A percentile compares a stretch with the other conserved stretches of the same genome.
Evolutionary conservation across 2,329 filamentous ascomycete species (phyloP).

Genomic region (Acarospora socialis): DNA sequence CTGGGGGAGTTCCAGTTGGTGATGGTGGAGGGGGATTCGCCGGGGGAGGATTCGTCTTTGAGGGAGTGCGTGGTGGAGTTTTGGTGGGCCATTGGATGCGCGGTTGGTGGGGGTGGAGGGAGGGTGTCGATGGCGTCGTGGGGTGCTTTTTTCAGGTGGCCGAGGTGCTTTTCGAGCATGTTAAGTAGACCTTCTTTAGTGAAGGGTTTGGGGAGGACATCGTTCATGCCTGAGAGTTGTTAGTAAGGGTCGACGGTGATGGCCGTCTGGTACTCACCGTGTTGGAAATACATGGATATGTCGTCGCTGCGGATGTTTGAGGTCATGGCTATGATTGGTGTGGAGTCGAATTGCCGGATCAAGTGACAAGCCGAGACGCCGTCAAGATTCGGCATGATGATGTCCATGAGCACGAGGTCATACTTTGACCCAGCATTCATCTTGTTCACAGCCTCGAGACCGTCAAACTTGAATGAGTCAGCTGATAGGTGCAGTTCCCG

Average conservation of each 20-base stretch:
- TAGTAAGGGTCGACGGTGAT: slow-evolving; percentile 8
- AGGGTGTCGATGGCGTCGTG: slow-evolving; percentile 36
- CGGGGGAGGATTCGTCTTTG: slow-evolving; percentile 49
- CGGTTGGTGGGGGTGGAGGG: slow-evolving; percentile 25
- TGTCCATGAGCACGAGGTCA: slow-evolving; percentile 71
- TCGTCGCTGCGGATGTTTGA: slow-evolving; percentile 95
- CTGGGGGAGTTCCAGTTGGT: slow-evolving; percentile 52
- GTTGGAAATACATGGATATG: slow-evolving; percentile 92
- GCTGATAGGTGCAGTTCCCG: slow-evolving; percentile 12
- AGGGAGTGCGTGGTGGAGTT: slow-evolving; percentile 40
- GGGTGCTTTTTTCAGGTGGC: slow-evolving; percentile 60
- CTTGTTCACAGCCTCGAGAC: slow-evolving; percentile 80
- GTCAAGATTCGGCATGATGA: slow-evolving; percentile 94
- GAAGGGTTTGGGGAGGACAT: slow-evolving; percentile 92
- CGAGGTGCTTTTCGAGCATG: slow-evolving; percentile 77
- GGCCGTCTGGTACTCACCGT: slow-evolving; percentile 47
- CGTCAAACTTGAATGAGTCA: slow-evolving; percentile 50
- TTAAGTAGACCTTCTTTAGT: slow-evolving; percentile 74
- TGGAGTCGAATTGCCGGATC: slow-evolving; percentile 72
- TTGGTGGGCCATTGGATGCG: slow-evolving; percentile 33
- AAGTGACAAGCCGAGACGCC: slow-evolving; percentile 89
- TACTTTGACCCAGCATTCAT: slow-evolving; percentile 53
- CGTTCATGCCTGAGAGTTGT: slow-evolving; percentile 68
- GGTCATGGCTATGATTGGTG: slow-evolving; percentile 94
- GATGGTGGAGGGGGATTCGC: slow-evolving; percentile 44